phyloP scores from a whole-genome alignment of 208 protist genomes.

The Naegleria lovaniensis region DNA sequence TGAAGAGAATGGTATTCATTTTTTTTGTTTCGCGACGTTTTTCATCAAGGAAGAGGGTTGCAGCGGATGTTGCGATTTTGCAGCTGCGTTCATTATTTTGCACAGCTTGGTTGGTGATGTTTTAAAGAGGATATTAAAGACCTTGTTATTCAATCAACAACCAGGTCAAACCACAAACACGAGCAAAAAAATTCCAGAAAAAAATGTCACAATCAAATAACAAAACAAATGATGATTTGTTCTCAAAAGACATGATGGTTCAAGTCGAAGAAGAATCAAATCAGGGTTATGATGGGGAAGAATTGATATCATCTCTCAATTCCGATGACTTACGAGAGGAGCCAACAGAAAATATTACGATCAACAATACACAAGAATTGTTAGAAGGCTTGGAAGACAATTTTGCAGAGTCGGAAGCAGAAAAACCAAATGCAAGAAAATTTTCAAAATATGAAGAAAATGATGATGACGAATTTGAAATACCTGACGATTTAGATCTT shows the following conservation, averaged over 20 bases:
- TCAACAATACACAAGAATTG: neutral
- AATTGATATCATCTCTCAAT: neutral
- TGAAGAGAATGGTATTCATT: neutral
- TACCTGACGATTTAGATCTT: neutral
- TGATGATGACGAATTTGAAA: neutral
- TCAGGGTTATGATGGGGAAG: neutral
- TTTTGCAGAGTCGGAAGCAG: neutral
- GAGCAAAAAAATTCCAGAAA: neutral
- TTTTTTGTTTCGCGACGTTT: neutral
- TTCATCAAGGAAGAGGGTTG: too few relatives aligned
- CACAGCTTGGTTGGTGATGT: too few relatives aligned
- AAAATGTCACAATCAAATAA: neutral
- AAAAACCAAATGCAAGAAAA: neutral
- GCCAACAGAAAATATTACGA: neutral
- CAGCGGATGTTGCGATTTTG: too few relatives aligned
- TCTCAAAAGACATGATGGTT: neutral
- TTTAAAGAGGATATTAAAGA: too few relatives aligned
- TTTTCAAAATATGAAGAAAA: neutral
- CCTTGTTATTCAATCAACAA: too few relatives aligned
- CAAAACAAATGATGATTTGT: neutral
- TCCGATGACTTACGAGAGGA: neutral
- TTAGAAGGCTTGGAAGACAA: neutral
- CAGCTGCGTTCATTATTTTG: too few relatives aligned
- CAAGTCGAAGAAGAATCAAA: neutral
- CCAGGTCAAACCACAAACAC: too few relatives aligned